These are phyloP conservation scores for Acer saccharum DNA, from an alignment of 345 rosid species.

Conservation along the genomic window DNA sequence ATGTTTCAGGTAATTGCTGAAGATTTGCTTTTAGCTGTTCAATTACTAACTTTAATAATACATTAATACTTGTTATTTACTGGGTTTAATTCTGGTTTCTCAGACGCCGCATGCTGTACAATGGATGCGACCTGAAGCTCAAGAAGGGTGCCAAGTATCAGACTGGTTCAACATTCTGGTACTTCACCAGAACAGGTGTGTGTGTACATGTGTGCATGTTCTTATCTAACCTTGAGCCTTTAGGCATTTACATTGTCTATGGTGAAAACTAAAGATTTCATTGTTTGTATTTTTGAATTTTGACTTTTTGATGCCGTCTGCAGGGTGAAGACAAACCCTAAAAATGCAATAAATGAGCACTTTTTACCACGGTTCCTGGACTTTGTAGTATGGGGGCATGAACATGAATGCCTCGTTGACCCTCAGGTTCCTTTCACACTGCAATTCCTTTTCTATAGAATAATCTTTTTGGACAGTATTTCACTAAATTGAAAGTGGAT, in stretches of 20 bases:
- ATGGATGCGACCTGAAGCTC: constrained; percentile 99
- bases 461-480: constrained; percentile 2
- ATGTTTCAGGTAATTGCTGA: constrained; percentile 81
- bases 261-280: background rate
- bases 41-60: constrained; percentile 17
- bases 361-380: constrained; percentile 94
- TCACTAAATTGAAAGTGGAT: constrained; percentile 35
- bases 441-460: background rate
- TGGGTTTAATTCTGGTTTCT: constrained; percentile 26
- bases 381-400: constrained; percentile 98
- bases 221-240: constrained; percentile 3
- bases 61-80: constrained; percentile 1
- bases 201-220: background rate
- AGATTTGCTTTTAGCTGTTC: constrained; percentile 14
- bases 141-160: constrained; percentile 75
- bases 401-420: constrained; percentile 94
- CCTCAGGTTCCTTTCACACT: constrained; percentile 65
- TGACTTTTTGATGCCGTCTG: constrained; percentile 20
- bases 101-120: constrained; percentile 98
- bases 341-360: constrained; percentile 97
- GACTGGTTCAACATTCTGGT: constrained; percentile 99
- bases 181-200: constrained; percentile 95
- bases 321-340: constrained; percentile 96
- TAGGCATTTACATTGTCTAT: background rate
- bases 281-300: background rate